Percentiles rank a stretch among this genome's conserved stretches.
These are phyloP conservation scores for Xylaria sp. DNA, from an alignment of 2,329 filamentous ascomycete species.

Conservation along the genomic window DNA sequence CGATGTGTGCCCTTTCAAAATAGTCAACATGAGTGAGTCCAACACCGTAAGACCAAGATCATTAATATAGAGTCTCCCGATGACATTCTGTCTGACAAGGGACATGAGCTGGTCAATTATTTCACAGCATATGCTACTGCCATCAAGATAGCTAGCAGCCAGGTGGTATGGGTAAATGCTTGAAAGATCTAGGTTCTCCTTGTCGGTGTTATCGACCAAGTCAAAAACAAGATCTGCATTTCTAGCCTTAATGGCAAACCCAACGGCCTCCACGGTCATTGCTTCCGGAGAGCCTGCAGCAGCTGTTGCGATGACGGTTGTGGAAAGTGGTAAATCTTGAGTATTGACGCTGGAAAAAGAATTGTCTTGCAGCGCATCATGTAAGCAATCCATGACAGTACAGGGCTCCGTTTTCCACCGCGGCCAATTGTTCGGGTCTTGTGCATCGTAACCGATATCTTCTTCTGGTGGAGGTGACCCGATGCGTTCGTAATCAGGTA, in stretches of 20 bases:
- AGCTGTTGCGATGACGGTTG: background rate
- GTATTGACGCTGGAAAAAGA: background rate
- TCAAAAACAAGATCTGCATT: conserved; percentile 1
- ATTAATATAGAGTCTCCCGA: conserved; percentile 31
- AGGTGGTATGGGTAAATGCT: conserved; percentile 42
- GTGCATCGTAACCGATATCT: background rate
- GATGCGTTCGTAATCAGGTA: background rate
- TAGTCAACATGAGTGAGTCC: conserved; percentile 46
- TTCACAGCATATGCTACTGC: conserved; percentile 42
- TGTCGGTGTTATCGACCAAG: background rate
- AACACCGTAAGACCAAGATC: conserved; percentile 45
- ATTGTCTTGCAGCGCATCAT: background rate
- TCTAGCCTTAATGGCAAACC: conserved; percentile 34
- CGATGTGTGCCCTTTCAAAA: conserved; percentile 46
- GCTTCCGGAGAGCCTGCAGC: background rate
- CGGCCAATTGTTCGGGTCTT: background rate
- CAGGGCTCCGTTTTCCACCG: background rate
- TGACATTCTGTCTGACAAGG: conserved; percentile 3
- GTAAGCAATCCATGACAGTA: background rate
- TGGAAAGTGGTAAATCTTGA: background rate
- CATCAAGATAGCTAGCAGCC: conserved; percentile 45
- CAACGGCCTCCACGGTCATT: conserved; percentile 8
- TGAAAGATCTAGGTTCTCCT: conserved; percentile 13
- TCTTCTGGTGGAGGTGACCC: background rate
- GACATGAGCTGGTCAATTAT: background rate